Conservation (phyloP, 257 asterid species). For the Forsythia viridissima region DNA sequence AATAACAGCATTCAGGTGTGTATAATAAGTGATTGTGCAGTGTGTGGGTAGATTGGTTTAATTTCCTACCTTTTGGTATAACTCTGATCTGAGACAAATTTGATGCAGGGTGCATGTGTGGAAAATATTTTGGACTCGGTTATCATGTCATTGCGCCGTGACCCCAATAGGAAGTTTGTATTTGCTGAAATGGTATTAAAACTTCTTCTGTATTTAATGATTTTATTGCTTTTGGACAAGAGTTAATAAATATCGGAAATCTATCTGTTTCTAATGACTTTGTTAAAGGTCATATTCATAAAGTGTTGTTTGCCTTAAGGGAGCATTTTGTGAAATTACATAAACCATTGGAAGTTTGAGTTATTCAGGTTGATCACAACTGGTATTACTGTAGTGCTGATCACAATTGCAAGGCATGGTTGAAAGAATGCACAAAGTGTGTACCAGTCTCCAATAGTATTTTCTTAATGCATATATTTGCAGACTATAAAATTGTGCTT, state of each 20-base stretch:
- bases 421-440: too few relatives aligned
- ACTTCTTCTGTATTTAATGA: neutral
- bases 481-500: neutral
- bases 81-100: neutral
- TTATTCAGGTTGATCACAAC: neutral
- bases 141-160: slow-evolving; percentile 57
- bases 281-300: neutral
- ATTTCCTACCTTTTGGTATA: neutral
- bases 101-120: slow-evolving; percentile 82
- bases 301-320: too few relatives aligned
- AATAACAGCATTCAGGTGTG: slow-evolving; percentile 75
- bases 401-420: neutral
- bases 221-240: neutral
- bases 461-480: neutral
- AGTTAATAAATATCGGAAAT: neutral
- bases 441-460: too few relatives aligned
- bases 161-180: slow-evolving; percentile 72
- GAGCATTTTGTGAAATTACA: too few relatives aligned
- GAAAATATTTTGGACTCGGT: slow-evolving; percentile 79
- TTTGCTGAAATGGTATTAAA: slow-evolving; percentile 77
- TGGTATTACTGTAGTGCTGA: too few relatives aligned
- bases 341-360: neutral
- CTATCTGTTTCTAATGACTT: neutral
- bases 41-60: neutral
- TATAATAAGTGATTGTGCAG: neutral